Base-by-base conservation (phyloP, 2,329 filamentous ascomycete species). In the Colletotrichum orbiculare region DNA sequence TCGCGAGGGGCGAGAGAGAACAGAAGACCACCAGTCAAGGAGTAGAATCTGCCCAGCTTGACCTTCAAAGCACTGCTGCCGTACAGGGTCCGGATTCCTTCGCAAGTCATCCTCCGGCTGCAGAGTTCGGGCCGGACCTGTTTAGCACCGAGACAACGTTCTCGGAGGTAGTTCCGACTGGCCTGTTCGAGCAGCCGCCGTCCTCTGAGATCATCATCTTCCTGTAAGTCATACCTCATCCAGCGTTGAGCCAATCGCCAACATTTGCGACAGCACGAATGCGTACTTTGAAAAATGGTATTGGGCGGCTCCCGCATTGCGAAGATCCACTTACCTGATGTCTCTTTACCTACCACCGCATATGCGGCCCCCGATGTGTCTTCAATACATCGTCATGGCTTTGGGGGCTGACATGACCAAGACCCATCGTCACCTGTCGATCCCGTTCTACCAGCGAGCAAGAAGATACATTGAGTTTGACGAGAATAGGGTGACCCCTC, bases 171-270 rank as follows among this genome's bases (percentile, higher is more conserved):
- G 62, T 71, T 6, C 60, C 67, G 37, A 71, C 73, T 8, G 73
- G 74, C 2, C 69, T 74, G 2, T 73, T 72, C 56, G 74, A 77
- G 55, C 69, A 73, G 49, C 68, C 73, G 2, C 75, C 73, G 2
- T 68, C 74, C 0, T 68, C 67, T 10, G 56, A 70, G 6, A 46
- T 75, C 1, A 65, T 75, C 2, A 70, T 73, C 17, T 70, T 74
- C 35, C 46, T 76, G 74, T 74, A 64, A 43, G 68, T 48, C 33
- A 2, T 48, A 15, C 25, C 3, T n/a, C 6, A 8, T 6, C 9
- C 12, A 10, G 2, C 10, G 8, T 6, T 2, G 34, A 37, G 6
- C 7, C 25, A 33, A 9, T 25, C 12, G 9, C 13, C 47, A 5
- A 47, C 15, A 46, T 33, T 17, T 35, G 41, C 13, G 6, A 3